Evolutionary conservation across 2,329 filamentous ascomycete genomes (phyloP).

Genomic region (Mariannaea elegans): DNA sequence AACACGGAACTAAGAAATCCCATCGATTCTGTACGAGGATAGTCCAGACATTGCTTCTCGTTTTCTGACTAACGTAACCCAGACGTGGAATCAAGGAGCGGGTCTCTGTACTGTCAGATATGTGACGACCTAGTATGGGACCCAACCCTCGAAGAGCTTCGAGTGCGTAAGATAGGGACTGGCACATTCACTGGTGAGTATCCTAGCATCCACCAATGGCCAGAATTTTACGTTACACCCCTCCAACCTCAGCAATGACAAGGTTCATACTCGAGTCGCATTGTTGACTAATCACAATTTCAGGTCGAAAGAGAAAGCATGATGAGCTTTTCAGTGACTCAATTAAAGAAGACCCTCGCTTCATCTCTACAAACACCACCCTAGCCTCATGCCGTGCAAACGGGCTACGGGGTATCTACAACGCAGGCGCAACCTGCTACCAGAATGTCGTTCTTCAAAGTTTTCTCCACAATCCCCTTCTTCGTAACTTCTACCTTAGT

Average conservation of each 20-base stretch:
- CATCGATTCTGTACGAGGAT: slow-evolving; percentile 75
- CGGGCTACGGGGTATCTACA: slow-evolving; percentile 91
- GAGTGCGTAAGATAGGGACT: slow-evolving; percentile 74
- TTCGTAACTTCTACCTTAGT: slow-evolving; percentile 90
- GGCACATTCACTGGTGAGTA: slow-evolving; percentile 70
- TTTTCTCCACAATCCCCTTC: slow-evolving; percentile 90
- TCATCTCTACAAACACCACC: slow-evolving; percentile 80
- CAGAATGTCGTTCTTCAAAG: slow-evolving; percentile 96
- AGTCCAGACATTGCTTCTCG: not conserved
- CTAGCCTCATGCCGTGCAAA: slow-evolving; percentile 85
- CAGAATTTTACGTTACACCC: not conserved
- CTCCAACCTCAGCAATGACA: not conserved
- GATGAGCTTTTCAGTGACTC: slow-evolving; percentile 74
- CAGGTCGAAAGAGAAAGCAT: slow-evolving; percentile 77
- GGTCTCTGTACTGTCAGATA: slow-evolving; percentile 80
- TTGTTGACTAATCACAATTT: slow-evolving; percentile 3
- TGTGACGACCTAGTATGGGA: slow-evolving; percentile 88
- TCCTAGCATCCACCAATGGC: not conserved
- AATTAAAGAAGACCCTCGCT: slow-evolving; percentile 76
- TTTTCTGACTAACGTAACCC: slow-evolving; percentile 38
- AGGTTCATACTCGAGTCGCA: not conserved
- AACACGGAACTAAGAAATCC: slow-evolving; percentile 73
- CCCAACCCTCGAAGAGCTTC: slow-evolving; percentile 78
- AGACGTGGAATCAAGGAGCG: slow-evolving; percentile 83
- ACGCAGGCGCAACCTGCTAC: slow-evolving; percentile 98